Conservation (phyloP, 345 rosid genomes). For the Cardamine chenopodiifolia region DNA sequence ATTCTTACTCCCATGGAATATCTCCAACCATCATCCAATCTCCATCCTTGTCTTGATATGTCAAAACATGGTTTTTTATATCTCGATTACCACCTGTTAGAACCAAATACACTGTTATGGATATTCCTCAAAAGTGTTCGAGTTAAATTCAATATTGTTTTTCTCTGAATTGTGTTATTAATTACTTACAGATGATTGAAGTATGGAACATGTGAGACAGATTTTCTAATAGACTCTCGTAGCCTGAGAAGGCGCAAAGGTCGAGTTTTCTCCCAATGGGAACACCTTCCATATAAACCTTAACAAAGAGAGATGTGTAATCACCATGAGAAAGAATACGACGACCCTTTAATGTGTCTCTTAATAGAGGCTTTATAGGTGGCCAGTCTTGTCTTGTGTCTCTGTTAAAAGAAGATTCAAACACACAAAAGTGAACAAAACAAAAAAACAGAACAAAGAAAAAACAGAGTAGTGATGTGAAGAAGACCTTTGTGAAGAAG, state of each 20-base stretch:
- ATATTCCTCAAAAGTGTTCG: conserved; percentile 6
- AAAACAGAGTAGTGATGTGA: conserved; percentile 32
- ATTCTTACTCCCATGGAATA: conserved; percentile 57
- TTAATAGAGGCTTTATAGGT: conserved; percentile 33
- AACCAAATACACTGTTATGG: neutral
- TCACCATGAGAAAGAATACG: conserved; percentile 22
- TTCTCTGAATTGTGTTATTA: neutral
- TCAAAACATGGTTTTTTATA: conserved; percentile 41
- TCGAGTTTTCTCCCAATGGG: conserved; percentile 72
- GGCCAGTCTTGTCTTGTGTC: conserved; percentile 41
- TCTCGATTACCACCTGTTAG: conserved; percentile 29
- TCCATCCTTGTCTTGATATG: conserved; percentile 46
- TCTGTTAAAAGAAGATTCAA: conserved; percentile 21
- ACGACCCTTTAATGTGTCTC: conserved; percentile 38
- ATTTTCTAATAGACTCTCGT: conserved; percentile 40
- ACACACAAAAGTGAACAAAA: neutral
- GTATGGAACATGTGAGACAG: conserved; percentile 50
- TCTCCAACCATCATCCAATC: conserved; percentile 53
- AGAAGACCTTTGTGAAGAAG: conserved; percentile 42
- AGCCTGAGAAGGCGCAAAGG: conserved; percentile 52
- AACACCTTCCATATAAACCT: conserved; percentile 72
- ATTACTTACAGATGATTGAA: conserved; percentile 45
- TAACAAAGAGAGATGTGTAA: conserved; percentile 47
- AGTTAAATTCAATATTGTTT: neutral
- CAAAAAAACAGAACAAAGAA: neutral